These are phyloP conservation scores for Phytophthora aleatoria DNA, from an alignment of 352 stramenopile genomes.

Conservation along the genomic window DNA sequence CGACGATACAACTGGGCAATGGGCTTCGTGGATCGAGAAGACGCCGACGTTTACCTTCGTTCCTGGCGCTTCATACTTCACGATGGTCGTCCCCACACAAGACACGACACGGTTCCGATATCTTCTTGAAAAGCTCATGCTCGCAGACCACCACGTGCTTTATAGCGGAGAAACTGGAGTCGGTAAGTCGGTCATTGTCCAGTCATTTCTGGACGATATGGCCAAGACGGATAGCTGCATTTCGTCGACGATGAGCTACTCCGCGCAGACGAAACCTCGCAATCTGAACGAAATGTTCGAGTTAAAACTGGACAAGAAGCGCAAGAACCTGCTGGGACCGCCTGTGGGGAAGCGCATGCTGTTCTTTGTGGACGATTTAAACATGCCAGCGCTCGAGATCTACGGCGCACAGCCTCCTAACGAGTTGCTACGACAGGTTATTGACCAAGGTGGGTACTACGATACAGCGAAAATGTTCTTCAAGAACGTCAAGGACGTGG, in stretches of 20 bases:
- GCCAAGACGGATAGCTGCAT: constrained; percentile 84
- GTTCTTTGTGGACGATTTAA: constrained; percentile 93
- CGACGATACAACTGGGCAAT: constrained; percentile 74
- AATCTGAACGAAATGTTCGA: constrained; percentile 89
- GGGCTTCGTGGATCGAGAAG: constrained; percentile 88
- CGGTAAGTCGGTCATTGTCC: constrained; percentile 93
- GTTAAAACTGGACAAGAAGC: constrained; percentile 83
- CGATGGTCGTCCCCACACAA: constrained; percentile 94
- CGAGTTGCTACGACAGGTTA: constrained; percentile 90
- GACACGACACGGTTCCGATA: constrained; percentile 95
- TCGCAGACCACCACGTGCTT: constrained; percentile 83
- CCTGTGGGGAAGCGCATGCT: constrained; percentile 82
- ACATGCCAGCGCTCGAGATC: constrained; percentile 93
- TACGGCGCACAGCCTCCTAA: constrained; percentile 94
- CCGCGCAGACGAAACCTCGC: constrained; percentile 84
- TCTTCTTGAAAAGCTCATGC: constrained; percentile 89
- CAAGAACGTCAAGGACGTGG: constrained; percentile 90
- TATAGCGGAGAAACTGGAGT: constrained; percentile 93
- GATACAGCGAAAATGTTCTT: constrained; percentile 95
- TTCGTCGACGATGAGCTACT: constrained; percentile 89
- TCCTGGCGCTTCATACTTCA: constrained; percentile 90
- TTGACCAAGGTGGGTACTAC: constrained; percentile 91
- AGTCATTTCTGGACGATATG: constrained; percentile 91
- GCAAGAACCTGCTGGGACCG: constrained; percentile 81
- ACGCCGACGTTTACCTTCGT: constrained; percentile 91